Evolutionary conservation across 2,329 filamentous ascomycete genomes (phyloP).

Genomic region (Aspergillus hiratsukae): DNA sequence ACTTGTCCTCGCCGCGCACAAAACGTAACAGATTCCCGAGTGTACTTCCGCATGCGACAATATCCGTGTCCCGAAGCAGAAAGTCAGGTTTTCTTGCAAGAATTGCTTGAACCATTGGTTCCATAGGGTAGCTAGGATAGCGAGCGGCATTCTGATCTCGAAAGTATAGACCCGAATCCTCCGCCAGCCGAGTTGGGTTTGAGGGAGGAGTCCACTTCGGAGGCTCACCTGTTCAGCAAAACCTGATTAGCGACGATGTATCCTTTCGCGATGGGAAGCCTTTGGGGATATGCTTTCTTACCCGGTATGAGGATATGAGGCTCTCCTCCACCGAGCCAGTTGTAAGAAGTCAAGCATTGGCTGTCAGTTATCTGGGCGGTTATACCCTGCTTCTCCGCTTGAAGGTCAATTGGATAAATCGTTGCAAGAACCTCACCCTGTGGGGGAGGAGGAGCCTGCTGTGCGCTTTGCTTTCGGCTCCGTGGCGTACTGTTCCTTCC

Average conservation of each 20-base stretch:
- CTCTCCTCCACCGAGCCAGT: neutral
- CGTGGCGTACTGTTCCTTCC: no score
- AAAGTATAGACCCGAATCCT: conserved; percentile 45
- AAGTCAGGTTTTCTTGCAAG: conserved; percentile 38
- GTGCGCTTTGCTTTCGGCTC: no score
- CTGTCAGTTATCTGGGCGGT: neutral
- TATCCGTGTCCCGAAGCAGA: conserved; percentile 40
- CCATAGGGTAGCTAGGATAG: conserved; percentile 38
- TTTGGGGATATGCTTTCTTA: neutral
- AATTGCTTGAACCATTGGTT: conserved; percentile 43
- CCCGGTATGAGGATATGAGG: conserved; percentile 3
- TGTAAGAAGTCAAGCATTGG: neutral
- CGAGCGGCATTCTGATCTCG: conserved; percentile 40
- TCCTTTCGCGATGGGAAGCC: conserved; percentile 5
- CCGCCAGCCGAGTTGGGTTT: conserved; percentile 29
- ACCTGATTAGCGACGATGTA: neutral
- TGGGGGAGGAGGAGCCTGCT: no score
- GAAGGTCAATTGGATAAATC: conserved; percentile 3
- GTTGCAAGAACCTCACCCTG: neutral
- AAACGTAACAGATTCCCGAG: conserved; percentile 60
- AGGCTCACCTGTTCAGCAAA: conserved; percentile 47
- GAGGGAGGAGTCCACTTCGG: conserved; percentile 48
- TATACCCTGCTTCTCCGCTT: neutral
- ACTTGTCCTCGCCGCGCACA: conserved; percentile 36
- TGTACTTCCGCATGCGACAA: conserved; percentile 59